Conservation (phyloP, 352 stramenopile genomes). For the Phytophthora sansomeana region DNA sequence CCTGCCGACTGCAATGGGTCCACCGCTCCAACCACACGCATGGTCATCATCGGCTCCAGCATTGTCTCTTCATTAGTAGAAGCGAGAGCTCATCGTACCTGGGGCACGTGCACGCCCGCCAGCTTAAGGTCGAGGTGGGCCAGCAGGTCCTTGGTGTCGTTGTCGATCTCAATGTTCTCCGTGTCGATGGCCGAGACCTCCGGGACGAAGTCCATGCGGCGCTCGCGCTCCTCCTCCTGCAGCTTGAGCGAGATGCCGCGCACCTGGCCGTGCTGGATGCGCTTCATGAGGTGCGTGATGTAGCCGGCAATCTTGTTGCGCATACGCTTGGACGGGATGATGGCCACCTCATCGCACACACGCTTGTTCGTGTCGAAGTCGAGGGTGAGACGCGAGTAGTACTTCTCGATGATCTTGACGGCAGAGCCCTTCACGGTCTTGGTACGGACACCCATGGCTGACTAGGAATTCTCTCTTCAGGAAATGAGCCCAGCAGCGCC, state of each 20-base stretch:
- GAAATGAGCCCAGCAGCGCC: conserved; percentile 22
- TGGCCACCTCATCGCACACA: conserved; percentile 97
- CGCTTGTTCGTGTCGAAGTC: conserved; percentile 99
- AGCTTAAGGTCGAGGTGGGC: conserved; percentile 96
- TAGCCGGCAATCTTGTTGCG: conserved; percentile 99
- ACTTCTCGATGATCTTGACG: conserved; percentile 99
- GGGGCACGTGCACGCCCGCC: conserved; percentile 87
- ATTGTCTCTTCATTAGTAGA: conserved; percentile 53
- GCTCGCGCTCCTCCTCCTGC: conserved; percentile 99
- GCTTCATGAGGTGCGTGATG: conserved; percentile 99
- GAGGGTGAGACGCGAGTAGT: conserved; percentile 99
- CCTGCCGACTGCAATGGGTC: conserved; percentile 59
- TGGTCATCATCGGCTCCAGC: conserved; percentile 79
- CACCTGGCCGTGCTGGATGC: conserved; percentile 99
- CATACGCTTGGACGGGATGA: conserved; percentile 99
- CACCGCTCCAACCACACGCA: conserved; percentile 53
- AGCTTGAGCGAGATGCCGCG: conserved; percentile 99
- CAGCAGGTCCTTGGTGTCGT: conserved; percentile 98
- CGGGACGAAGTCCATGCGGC: conserved; percentile 99
- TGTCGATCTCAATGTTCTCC: conserved; percentile 97
- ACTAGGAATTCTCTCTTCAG: conserved; percentile 53
- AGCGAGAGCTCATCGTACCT: conserved; percentile 62
- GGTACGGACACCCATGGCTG: conserved; percentile 98
- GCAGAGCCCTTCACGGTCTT: conserved; percentile 99
- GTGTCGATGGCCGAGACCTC: conserved; percentile 96